Base-by-base conservation (phyloP, 352 stramenopile species). In the Peronosclerospora sorghi region DNA sequence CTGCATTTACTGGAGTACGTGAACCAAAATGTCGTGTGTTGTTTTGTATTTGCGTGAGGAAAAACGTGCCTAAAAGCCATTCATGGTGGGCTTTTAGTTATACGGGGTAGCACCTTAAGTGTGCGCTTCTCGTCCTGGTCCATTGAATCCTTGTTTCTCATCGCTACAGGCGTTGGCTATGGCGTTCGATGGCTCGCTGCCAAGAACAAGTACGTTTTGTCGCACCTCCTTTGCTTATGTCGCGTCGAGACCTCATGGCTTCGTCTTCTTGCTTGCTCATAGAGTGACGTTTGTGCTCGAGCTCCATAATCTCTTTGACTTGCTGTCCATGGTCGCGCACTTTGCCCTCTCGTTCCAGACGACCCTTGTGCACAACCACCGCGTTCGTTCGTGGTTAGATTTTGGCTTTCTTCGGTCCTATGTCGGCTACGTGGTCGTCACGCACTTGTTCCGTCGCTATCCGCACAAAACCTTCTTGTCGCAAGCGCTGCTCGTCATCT, bases 391-490 rank as follows among this genome's bases (percentile, higher is more conserved):
- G 38, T 93, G 81, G 81, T 62, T 93, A 40, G 77, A 90, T 61
- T 84, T 93, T 51, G 81, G 77, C 20, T 93, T 93, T 38, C 41
- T 93, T 21, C 78, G 81, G 19, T 75, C 74, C 5, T 93, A 93
- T 54, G 73, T 90, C n/a, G 54, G 79, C 14, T 91, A 91, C 42
- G 65, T 85, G 43, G 78, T 93, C 2, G 59, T 93, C 15, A 61
- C 78, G 45, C 60, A 78, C 27, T 56, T 93, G 17, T 89, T 89
- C 46, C 43, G 56, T 23, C 65, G 61, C 1, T 86, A 83, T 51
- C 60, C 64, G 49, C 68, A 86, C 70, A 89, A 90, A 54, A 84
- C 77, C 1, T 90, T 89, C 45, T 65, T 78, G 18, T 62, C 73
- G 19, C 78, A 91, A 47, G 58, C 89, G n/a, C 42, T 84, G 38